Conservation (phyloP, 163 green algal species). For the Scenedesmus sp. region DNA sequence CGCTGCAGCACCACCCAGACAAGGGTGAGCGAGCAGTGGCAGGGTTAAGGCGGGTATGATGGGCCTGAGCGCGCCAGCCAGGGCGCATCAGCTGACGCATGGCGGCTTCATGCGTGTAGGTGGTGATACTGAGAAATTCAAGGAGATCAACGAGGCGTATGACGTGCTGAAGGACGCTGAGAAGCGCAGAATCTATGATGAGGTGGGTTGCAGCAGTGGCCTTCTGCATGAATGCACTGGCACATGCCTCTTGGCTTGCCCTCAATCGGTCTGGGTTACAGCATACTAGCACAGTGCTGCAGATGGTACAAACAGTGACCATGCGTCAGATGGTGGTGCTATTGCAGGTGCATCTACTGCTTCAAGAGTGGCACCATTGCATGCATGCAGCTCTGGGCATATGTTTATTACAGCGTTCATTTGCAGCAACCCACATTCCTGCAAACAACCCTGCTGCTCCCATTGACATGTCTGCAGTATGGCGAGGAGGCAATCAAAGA, state of each 20-base stretch:
- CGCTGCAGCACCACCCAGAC: conserved; percentile 94
- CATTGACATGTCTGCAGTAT: conserved; percentile 80
- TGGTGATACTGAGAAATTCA: conserved; percentile 93
- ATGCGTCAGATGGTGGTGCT: too few relatives aligned
- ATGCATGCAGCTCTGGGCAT: not conserved
- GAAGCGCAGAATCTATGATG: conserved; percentile 94
- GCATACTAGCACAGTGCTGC: too few relatives aligned
- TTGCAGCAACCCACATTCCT: not conserved
- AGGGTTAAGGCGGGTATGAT: not conserved
- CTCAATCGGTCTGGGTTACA: too few relatives aligned
- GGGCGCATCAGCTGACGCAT: not conserved
- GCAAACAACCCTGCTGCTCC: not conserved
- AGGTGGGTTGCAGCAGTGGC: conserved; percentile 66
- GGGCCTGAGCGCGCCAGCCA: not conserved
- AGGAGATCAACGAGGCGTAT: conserved; percentile 97
- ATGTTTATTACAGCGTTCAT: not conserved
- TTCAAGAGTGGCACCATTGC: not conserved
- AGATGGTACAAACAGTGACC: too few relatives aligned
- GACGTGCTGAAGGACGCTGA: conserved; percentile 92
- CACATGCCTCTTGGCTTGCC: too few relatives aligned
- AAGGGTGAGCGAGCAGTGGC: conserved; percentile 75
- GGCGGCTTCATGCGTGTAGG: conserved; percentile 65
- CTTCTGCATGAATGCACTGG: not conserved
- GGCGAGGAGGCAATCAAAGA: conserved; percentile 99
- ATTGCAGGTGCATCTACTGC: too few relatives aligned